These are phyloP conservation scores for Bondarzewia mesenterica DNA, from an alignment of 1,284 basidiomycete species.

Conservation along the genomic window DNA sequence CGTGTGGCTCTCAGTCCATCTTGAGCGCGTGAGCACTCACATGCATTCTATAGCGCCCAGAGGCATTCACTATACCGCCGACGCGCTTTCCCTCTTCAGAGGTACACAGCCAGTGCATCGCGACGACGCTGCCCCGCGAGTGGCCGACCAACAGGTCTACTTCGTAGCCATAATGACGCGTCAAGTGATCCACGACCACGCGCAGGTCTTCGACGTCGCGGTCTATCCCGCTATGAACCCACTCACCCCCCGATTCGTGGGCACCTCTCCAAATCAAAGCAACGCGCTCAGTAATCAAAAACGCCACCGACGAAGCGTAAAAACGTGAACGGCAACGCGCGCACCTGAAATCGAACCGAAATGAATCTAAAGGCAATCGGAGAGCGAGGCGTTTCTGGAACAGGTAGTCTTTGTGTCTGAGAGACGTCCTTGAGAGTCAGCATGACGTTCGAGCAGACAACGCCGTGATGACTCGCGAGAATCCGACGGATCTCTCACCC, in stretches of 20 bases:
- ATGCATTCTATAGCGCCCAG: conserved; percentile 67
- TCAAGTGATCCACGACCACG: conserved; percentile 55
- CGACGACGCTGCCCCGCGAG: conserved; percentile 64
- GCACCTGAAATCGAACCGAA: conserved; percentile 80
- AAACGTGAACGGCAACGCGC: conserved; percentile 15
- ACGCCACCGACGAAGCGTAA: background rate
- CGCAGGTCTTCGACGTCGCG: conserved; percentile 59
- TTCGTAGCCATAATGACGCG: conserved; percentile 48
- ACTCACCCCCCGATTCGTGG: conserved; percentile 65
- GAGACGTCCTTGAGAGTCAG: no score
- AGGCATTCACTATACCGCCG: conserved; percentile 58
- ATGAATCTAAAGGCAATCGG: conserved; percentile 67
- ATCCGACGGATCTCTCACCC: conserved; percentile 37
- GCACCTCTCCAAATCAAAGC: conserved; percentile 45
- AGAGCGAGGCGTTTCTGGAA: conserved; percentile 69
- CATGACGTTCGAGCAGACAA: no score
- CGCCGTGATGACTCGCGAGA: no score
- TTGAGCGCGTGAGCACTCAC: no score
- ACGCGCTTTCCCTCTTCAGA: conserved; percentile 46
- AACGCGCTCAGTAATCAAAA: background rate
- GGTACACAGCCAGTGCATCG: conserved; percentile 57
- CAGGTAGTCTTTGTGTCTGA: conserved; percentile 76
- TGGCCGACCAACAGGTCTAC: conserved; percentile 65
- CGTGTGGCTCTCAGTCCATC: no score
- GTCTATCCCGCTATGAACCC: conserved; percentile 45